phyloP scores from a whole-genome alignment of 257 asterid species.

The Gynochthodes officinalis region DNA sequence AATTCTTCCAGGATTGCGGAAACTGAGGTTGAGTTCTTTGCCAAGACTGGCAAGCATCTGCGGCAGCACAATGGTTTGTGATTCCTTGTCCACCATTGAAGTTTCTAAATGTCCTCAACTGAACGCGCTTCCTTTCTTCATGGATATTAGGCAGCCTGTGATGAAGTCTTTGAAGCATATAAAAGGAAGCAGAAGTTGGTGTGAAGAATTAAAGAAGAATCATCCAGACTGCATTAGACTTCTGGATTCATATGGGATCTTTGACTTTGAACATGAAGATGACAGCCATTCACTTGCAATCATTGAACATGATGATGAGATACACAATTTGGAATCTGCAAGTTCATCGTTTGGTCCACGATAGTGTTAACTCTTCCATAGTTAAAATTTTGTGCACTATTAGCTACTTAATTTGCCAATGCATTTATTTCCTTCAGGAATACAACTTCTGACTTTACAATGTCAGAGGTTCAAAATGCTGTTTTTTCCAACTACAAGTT shows the following conservation, averaged over 20 bases:
- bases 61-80: conserved; percentile 25
- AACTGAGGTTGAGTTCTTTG: conserved; percentile 19
- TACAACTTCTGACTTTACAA: too few relatives aligned
- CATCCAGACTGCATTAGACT: not conserved
- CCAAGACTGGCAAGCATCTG: conserved; percentile 23
- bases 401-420: too few relatives aligned
- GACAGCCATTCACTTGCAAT: not conserved
- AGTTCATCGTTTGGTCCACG: conserved; percentile 22
- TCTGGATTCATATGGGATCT: conserved; percentile 1
- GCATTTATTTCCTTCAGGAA: too few relatives aligned
- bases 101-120: conserved; percentile 19
- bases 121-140: conserved; percentile 12
- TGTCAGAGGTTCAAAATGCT: too few relatives aligned
- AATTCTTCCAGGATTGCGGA: conserved; percentile 19
- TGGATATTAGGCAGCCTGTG: conserved; percentile 15
- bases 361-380: too few relatives aligned
- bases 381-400: too few relatives aligned
- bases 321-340: not conserved
- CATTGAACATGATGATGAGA: not conserved
- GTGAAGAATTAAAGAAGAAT: not conserved
- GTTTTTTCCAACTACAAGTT: too few relatives aligned
- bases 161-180: conserved; percentile 20
- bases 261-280: not conserved
- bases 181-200: conserved; percentile 29
- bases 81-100: conserved; percentile 22